phyloP scores from a whole-genome alignment of 352 stramenopile species.

The Globisporangium apiculatum region DNA sequence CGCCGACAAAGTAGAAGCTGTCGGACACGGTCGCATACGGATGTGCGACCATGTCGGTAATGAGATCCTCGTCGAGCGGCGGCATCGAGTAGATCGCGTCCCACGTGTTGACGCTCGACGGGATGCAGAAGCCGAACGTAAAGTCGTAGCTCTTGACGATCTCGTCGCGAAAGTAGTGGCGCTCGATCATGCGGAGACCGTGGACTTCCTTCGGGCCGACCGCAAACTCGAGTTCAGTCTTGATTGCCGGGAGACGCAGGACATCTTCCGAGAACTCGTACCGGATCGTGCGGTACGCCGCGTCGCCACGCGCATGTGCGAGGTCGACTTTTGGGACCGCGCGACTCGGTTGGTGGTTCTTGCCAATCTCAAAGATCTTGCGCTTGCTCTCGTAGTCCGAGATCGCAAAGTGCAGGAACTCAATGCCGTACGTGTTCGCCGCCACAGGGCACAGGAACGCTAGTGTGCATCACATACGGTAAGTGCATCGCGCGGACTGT shows the following conservation, averaged over 20 bases:
- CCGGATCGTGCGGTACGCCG: constrained; percentile 89
- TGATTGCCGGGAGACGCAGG: constrained; percentile 84
- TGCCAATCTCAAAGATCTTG: constrained; percentile 92
- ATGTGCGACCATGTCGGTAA: constrained; percentile 92
- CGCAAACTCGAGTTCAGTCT: constrained; percentile 90
- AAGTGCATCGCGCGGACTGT: background rate
- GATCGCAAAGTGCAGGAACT: constrained; percentile 95
- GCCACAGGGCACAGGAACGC: constrained; percentile 92
- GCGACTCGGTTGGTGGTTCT: constrained; percentile 57
- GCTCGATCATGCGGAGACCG: constrained; percentile 94
- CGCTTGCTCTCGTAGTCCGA: constrained; percentile 92
- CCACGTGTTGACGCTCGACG: constrained; percentile 93
- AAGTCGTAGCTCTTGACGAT: constrained; percentile 96
- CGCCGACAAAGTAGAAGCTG: constrained; percentile 95
- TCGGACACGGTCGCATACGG: constrained; percentile 93
- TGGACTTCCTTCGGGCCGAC: constrained; percentile 88
- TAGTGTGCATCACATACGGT: constrained; percentile 8
- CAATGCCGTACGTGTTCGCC: constrained; percentile 93
- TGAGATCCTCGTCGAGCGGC: constrained; percentile 90
- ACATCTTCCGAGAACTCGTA: constrained; percentile 94
- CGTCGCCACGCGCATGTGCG: constrained; percentile 83
- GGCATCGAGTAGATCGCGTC: constrained; percentile 93
- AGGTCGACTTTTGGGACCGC: constrained; percentile 80
- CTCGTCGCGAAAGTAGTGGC: constrained; percentile 94
- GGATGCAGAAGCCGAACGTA: constrained; percentile 96